A percentile compares a stretch with the other conserved stretches of the same genome.
phyloP scores from a whole-genome alignment of 23 red algal species.

The Cyanidiococcus yangmingshanensis region DNA sequence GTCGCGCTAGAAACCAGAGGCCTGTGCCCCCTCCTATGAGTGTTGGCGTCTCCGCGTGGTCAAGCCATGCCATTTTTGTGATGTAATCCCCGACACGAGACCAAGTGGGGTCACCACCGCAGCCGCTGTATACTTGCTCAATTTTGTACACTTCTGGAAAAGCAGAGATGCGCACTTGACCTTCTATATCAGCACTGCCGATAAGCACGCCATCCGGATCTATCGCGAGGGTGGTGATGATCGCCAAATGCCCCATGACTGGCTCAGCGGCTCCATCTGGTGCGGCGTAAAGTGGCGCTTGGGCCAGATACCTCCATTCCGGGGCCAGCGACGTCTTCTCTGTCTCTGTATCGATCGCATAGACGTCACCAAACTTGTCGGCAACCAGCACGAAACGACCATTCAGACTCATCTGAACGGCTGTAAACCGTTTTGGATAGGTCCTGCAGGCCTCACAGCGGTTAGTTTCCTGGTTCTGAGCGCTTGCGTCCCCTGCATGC shows the following conservation, averaged over 20 bases:
- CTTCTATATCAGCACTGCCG: conserved; percentile 1
- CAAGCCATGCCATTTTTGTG: background rate
- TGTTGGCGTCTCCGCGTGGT: background rate
- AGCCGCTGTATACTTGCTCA: background rate
- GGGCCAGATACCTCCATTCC: background rate
- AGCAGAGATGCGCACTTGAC: background rate
- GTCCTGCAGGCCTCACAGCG: background rate
- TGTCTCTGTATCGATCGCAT: background rate
- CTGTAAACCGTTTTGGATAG: background rate
- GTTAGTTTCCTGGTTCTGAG: background rate
- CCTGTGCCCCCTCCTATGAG: conserved; percentile 1
- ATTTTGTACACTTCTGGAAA: conserved; percentile 12
- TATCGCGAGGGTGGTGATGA: background rate
- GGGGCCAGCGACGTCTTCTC: background rate
- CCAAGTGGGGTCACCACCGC: background rate
- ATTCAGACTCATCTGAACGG: background rate
- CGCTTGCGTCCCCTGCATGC: too few relatives aligned
- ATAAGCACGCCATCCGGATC: background rate
- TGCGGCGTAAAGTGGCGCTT: background rate
- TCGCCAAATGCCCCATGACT: conserved; percentile 14
- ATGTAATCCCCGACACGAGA: background rate
- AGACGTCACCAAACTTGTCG: conserved; percentile 15
- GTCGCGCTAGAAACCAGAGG: background rate
- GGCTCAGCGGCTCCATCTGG: background rate
- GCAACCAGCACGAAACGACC: background rate